A percentile compares a stretch with the other conserved stretches of the same genome.
phyloP scores from a whole-genome alignment of 306 rosid genomes.

The Albizia julibrissin region DNA sequence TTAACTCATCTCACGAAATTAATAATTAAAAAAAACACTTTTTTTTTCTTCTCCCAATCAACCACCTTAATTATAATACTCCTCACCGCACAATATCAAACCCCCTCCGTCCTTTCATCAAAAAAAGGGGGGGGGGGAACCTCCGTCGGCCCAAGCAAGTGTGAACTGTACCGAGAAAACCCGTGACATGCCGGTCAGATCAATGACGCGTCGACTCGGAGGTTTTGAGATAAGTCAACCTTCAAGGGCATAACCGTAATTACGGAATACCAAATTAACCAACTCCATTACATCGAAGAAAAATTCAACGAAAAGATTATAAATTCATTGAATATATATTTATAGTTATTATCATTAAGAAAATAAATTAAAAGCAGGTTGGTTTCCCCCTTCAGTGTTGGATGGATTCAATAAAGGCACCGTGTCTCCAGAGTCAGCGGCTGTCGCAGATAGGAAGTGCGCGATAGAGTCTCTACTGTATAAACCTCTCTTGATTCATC shows the following conservation, averaged over 20 bases:
- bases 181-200: not conserved
- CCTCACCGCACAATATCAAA: not conserved
- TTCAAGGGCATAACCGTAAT: constrained; percentile 31
- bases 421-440: constrained; percentile 37
- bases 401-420: constrained; percentile 57
- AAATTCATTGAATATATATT: not conserved
- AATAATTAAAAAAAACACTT: too few relatives aligned
- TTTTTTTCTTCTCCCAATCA: too few relatives aligned
- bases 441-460: constrained; percentile 24
- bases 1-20: too few relatives aligned
- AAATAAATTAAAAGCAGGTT: constrained; percentile 4
- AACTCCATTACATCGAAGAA: not conserved
- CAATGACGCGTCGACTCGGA: constrained; percentile 18
- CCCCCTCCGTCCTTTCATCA: not conserved
- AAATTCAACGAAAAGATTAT: not conserved
- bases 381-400: constrained; percentile 23
- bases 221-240: constrained; percentile 31
- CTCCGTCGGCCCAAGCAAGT: not conserved
- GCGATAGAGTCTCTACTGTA: constrained; percentile 1
- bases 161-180: not conserved
- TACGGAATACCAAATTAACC: not conserved
- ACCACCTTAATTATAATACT: not conserved
- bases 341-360: not conserved
- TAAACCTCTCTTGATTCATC: not conserved
- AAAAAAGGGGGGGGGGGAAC: too few relatives aligned